These are phyloP conservation scores for Penicillium concentricum DNA, from an alignment of 2,329 filamentous ascomycete species.

Conservation along the genomic window DNA sequence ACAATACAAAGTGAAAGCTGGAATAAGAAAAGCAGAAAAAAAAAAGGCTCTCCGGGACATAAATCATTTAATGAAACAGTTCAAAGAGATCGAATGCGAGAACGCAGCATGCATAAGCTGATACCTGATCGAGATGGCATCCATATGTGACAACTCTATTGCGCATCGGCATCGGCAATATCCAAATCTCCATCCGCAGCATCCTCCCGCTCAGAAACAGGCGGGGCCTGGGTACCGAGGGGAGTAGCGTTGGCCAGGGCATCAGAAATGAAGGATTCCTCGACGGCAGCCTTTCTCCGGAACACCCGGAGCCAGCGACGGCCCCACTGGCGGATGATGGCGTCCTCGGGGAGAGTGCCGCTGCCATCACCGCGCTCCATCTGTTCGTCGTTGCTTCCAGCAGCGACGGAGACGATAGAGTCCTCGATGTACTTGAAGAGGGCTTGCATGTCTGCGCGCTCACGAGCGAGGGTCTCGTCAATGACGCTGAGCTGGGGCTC, in stretches of 20 bases:
- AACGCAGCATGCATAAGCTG: background rate
- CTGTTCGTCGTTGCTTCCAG: slow-evolving; percentile 70
- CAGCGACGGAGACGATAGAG: slow-evolving; percentile 68
- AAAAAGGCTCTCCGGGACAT: slow-evolving; percentile 4
- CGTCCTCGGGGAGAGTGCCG: slow-evolving; percentile 53
- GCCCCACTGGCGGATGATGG: slow-evolving; percentile 75
- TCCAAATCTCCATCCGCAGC: slow-evolving; percentile 32
- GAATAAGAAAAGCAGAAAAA: background rate
- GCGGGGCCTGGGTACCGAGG: slow-evolving; percentile 32
- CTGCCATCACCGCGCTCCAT: slow-evolving; percentile 65
- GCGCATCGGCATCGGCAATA: slow-evolving; percentile 29
- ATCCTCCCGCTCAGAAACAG: slow-evolving; percentile 26
- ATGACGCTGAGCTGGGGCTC: slow-evolving; percentile 57
- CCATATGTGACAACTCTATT: slow-evolving; percentile 7
- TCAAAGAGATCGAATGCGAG: slow-evolving; percentile 1
- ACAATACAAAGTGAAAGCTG: slow-evolving; percentile 8
- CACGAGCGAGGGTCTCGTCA: slow-evolving; percentile 66
- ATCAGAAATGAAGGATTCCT: slow-evolving; percentile 69
- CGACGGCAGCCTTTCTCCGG: slow-evolving; percentile 74
- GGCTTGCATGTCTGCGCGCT: slow-evolving; percentile 71
- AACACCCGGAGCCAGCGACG: slow-evolving; percentile 85
- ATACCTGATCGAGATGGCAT: background rate
- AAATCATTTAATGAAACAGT: slow-evolving; percentile 5
- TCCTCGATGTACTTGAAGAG: slow-evolving; percentile 82
- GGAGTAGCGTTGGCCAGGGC: slow-evolving; percentile 51